Evolutionary conservation across 257 asterid species (phyloP).

Genomic region (Capsicum chinense): DNA sequence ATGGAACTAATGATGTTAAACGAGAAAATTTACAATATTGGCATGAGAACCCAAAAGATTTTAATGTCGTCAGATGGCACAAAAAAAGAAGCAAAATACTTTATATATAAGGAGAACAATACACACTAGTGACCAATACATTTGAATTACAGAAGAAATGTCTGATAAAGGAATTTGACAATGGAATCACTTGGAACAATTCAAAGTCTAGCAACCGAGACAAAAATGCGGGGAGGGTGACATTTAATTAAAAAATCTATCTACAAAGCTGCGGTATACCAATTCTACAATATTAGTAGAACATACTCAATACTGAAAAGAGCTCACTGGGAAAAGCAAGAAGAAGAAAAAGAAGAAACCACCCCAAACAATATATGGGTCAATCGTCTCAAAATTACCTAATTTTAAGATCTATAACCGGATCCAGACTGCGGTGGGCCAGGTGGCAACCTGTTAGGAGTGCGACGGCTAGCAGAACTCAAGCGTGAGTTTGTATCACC

Average conservation of each 20-base stretch:
- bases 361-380: constrained; percentile 56
- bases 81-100: neutral
- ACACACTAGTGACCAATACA: constrained; percentile 5
- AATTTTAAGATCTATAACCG: constrained; percentile 68
- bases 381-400: constrained; percentile 43
- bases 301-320: constrained; percentile 48
- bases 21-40: too few species aligned
- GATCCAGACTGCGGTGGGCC: constrained; percentile 87
- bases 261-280: constrained; percentile 58
- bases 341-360: constrained; percentile 52
- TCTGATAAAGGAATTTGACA: constrained; percentile 25
- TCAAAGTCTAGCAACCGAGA: constrained; percentile 51
- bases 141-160: constrained; percentile 12
- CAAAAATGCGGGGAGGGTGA: constrained; percentile 38
- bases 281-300: constrained; percentile 50
- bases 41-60: neutral
- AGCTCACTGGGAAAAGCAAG: constrained; percentile 48
- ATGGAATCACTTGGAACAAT: constrained; percentile 38
- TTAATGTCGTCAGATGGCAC: constrained; percentile 3
- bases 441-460: constrained; percentile 91
- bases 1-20: too few species aligned
- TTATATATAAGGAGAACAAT: neutral
- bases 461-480: constrained; percentile 75
- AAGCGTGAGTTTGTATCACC: constrained; percentile 64
- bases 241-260: constrained; percentile 53